Percentiles rank a stretch among this genome's conserved stretches.
Conservation (phyloP, 2,329 filamentous ascomycete genomes). For the Paraphaeosphaeria minitans region DNA sequence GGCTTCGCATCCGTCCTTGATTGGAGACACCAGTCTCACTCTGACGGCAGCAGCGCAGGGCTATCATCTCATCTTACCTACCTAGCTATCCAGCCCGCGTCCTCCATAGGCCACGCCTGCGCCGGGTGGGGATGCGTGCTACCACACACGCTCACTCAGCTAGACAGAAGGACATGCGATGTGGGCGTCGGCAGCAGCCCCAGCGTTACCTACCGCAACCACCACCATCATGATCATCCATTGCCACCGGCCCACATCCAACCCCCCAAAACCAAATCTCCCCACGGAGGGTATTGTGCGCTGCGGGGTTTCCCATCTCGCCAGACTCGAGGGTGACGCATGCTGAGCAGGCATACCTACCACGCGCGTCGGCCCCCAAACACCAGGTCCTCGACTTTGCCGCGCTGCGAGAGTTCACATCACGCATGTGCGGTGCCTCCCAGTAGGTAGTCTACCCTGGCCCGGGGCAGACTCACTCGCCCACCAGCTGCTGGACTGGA, state of each 20-base stretch:
- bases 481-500: background rate
- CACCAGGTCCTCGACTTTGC: conserved; percentile 2
- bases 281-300: background rate
- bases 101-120: background rate
- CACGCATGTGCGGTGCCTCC: background rate
- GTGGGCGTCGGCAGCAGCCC: background rate
- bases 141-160: background rate
- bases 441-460: background rate
- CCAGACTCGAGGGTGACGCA: background rate
- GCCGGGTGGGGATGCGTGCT: background rate
- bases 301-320: background rate
- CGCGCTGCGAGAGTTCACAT: background rate
- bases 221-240: too few species aligned
- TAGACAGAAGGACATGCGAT: background rate
- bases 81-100: background rate
- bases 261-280: background rate
- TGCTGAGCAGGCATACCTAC: conserved; percentile 2
- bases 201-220: background rate
- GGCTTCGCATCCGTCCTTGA: background rate
- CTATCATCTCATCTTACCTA: background rate
- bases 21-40: background rate
- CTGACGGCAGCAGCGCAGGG: background rate
- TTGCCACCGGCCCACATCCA: background rate
- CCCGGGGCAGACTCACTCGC: background rate
- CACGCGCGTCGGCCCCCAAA: conserved; percentile 12